phyloP scores from a whole-genome alignment of 1,139 yeast genomes.

The Protomyces lactucae-debilis region DNA sequence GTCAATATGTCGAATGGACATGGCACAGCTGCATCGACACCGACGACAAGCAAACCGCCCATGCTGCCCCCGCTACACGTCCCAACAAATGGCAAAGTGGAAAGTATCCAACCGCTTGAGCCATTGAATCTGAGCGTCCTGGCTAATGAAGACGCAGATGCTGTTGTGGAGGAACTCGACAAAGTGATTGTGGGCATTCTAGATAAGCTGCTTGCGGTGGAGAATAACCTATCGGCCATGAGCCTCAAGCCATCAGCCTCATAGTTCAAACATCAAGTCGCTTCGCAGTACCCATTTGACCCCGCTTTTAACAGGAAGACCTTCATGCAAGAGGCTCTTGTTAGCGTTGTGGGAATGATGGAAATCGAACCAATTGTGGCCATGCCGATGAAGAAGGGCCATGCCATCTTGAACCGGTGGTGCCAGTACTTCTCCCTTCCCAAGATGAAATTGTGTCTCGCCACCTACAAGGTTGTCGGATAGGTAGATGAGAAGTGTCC shows the following conservation, averaged over 20 bases:
- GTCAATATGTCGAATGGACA: not conserved
- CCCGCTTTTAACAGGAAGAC: slow-evolving; percentile 51
- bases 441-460: slow-evolving; percentile 54
- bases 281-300: slow-evolving; percentile 63
- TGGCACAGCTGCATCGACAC: not conserved
- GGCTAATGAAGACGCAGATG: not conserved
- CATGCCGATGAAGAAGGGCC: slow-evolving; percentile 63
- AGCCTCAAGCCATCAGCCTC: not conserved
- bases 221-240: slow-evolving; percentile 13
- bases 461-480: slow-evolving; percentile 60
- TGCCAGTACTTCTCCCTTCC: slow-evolving; percentile 37
- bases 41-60: not conserved
- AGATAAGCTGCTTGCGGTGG: slow-evolving; percentile 5
- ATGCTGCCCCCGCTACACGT: not conserved
- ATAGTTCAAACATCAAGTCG: slow-evolving; percentile 47
- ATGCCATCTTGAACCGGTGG: slow-evolving; percentile 54
- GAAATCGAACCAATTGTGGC: slow-evolving; percentile 47
- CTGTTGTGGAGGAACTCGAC: slow-evolving; percentile 15
- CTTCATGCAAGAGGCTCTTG: slow-evolving; percentile 53
- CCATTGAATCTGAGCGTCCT: slow-evolving; percentile 10
- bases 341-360: not conserved
- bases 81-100: not conserved
- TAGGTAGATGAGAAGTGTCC: slow-evolving; percentile 59
- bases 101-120: not conserved
- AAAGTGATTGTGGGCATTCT: slow-evolving; percentile 16